Evolutionary conservation across 1,284 basidiomycete genomes (phyloP), one percentile per base, ranked within the genome.

Genomic region (Pseudozyma tsukubaensis): DNA sequence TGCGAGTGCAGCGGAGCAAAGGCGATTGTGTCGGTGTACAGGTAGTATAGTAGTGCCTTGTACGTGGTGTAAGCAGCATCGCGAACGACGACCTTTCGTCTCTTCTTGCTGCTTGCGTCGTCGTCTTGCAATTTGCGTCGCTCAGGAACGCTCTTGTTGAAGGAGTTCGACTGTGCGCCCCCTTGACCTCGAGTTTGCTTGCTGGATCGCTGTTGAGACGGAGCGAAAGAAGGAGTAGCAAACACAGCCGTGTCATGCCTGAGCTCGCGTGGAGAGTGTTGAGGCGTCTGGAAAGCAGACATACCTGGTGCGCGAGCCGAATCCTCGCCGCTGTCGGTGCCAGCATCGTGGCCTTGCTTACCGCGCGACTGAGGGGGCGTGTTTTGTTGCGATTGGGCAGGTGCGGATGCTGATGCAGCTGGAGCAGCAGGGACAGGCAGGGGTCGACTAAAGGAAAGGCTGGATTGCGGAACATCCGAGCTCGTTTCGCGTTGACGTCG

Each of bases 1-100:
- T 85, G 86, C 9, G 87, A 94, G 0, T 92, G 90, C 8, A 94
- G 86, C 0, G 93, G 93, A 0, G 93, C 92, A 81, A 95, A 94
- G 42, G 90, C 88, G 68, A 94, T 91, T 6, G 87, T 89, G 79
- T 94, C 92, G 16, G 93, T 94, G 83, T 94, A 94, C 39, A 94
- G 87, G 85, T 92, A 94, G 86, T 92, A 94, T 13, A 94, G 87
- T 39, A 94, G 88, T 0, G 92, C 91, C 81, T 88, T 90, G 85
- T 93, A 95, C 0, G 93, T 94, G 8, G 89, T 86, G 84, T 92
- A 94, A 1, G 93, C 91, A 4, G 91, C 90, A 83, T 94, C 93
- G 54, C 88, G 87, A 24, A 94, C 88, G 12, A 92, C 44, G 40
- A 73, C 71, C 50, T 73, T 73, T 32, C 65, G 59, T 36, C 71